A percentile compares a stretch with the other conserved stretches of the same genome.
These are phyloP conservation scores for Trichoderma semiorbis DNA, from an alignment of 2,329 filamentous ascomycete genomes.

Conservation along the genomic window DNA sequence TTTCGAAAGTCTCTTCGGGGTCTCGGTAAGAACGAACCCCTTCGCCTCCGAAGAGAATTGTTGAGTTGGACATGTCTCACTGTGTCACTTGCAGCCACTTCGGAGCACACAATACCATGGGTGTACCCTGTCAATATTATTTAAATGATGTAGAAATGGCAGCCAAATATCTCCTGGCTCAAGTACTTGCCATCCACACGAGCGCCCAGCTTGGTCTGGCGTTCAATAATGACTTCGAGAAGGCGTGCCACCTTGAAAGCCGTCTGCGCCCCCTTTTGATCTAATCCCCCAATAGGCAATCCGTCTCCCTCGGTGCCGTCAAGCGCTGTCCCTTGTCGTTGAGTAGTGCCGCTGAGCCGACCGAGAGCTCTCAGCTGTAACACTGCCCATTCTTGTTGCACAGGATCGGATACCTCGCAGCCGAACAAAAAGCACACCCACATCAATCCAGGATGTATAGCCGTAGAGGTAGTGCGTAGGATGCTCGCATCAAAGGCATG, in stretches of 20 bases:
- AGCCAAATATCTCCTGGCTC: slow-evolving; percentile 7
- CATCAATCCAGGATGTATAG: slow-evolving; percentile 5
- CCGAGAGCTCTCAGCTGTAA: background rate
- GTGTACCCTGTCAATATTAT: background rate
- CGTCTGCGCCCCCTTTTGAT: slow-evolving; percentile 8
- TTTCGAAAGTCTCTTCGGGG: background rate
- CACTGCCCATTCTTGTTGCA: slow-evolving; percentile 2
- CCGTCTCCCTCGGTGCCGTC: background rate
- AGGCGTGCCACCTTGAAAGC: slow-evolving; percentile 5
- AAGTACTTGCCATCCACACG: slow-evolving; percentile 6
- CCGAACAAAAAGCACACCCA: slow-evolving; percentile 2
- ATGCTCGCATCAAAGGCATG: background rate
- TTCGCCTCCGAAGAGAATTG: background rate
- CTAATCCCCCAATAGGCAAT: background rate
- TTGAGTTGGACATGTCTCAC: background rate
- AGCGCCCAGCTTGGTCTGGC: background rate
- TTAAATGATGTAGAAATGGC: slow-evolving; percentile 6
- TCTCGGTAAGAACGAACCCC: background rate
- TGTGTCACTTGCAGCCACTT: background rate
- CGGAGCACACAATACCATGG: background rate
- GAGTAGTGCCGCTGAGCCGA: background rate
- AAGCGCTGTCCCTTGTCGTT: background rate
- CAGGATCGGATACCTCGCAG: background rate
- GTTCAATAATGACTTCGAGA: slow-evolving; percentile 4
- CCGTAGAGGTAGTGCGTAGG: background rate